Evolutionary conservation across 2,329 filamentous ascomycete species (phyloP).

Genomic region (Raffaelea albimanens): DNA sequence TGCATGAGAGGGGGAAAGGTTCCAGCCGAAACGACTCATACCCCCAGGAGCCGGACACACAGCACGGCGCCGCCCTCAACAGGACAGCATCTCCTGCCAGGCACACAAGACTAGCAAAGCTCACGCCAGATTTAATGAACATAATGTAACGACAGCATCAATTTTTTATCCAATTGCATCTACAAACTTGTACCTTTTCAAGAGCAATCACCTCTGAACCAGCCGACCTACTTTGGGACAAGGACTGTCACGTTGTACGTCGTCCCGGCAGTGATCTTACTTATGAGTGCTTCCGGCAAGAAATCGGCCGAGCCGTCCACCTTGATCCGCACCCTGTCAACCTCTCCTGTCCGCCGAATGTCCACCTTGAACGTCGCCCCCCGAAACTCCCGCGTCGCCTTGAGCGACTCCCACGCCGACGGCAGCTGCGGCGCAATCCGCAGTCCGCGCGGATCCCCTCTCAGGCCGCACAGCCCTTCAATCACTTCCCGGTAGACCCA

Average conservation of each 20-base stretch:
- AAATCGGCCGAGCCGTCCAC: constrained; percentile 27
- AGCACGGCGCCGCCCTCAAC: too few relatives aligned
- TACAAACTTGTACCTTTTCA: too few relatives aligned
- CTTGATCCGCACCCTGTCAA: constrained; percentile 29
- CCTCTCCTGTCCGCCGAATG: constrained; percentile 29
- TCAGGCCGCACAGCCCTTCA: constrained; percentile 44
- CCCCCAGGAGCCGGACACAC: too few relatives aligned
- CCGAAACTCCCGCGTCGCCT: constrained; percentile 37
- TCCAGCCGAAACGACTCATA: too few relatives aligned
- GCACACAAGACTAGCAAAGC: too few relatives aligned
- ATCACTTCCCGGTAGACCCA: constrained; percentile 48
- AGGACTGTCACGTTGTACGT: constrained; percentile 34
- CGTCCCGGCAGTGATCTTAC: constrained; percentile 28
- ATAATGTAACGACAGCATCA: too few relatives aligned
- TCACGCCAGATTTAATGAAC: too few relatives aligned
- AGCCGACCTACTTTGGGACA: constrained; percentile 6
- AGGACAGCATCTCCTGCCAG: too few relatives aligned
- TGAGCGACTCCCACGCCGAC: constrained; percentile 36
- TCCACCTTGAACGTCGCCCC: constrained; percentile 38
- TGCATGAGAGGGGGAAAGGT: too few relatives aligned
- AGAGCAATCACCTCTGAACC: too few relatives aligned
- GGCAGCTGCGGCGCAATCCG: constrained; percentile 40
- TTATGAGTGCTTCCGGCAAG: constrained; percentile 31
- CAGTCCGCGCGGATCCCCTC: constrained; percentile 37
- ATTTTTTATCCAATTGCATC: too few relatives aligned